phyloP scores from a whole-genome alignment of 495 filamentous ascomycete genomes.

The Lophiostoma macrostomum region DNA sequence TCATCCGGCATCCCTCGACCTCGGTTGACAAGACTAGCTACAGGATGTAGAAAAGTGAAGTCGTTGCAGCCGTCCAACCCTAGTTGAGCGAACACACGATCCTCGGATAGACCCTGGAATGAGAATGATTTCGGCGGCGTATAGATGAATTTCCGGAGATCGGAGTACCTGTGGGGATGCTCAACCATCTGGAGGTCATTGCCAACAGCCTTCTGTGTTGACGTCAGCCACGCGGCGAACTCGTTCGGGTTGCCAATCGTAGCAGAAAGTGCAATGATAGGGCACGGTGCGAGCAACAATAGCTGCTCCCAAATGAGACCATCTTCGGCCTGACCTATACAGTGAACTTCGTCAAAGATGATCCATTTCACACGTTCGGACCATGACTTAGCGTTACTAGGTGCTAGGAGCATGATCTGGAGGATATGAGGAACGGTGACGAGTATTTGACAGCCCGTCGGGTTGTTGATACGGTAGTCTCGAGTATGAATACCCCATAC shows the following conservation, averaged over 20 bases:
- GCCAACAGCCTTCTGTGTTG: slow-evolving; percentile 56
- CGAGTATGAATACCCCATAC: slow-evolving; percentile 79
- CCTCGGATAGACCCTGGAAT: slow-evolving; percentile 56
- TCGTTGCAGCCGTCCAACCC: slow-evolving; percentile 52
- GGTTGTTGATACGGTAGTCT: slow-evolving; percentile 68
- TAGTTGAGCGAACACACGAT: slow-evolving; percentile 41
- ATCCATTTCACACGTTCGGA: slow-evolving; percentile 64
- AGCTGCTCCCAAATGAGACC: slow-evolving; percentile 81
- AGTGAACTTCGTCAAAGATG: slow-evolving; percentile 85
- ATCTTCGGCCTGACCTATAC: slow-evolving; percentile 72
- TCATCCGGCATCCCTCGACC: slow-evolving; percentile 61
- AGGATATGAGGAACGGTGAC: slow-evolving; percentile 76
- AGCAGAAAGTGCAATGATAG: slow-evolving; percentile 75
- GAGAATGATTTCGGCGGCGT: slow-evolving; percentile 48
- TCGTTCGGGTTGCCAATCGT: slow-evolving; percentile 73
- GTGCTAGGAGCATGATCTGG: slow-evolving; percentile 72
- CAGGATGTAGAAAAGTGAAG: slow-evolving; percentile 66
- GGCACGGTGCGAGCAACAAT: slow-evolving; percentile 68
- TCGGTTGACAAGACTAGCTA: slow-evolving; percentile 58
- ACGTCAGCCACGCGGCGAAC: slow-evolving; percentile 64
- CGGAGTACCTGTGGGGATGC: slow-evolving; percentile 66
- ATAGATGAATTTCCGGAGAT: slow-evolving; percentile 69
- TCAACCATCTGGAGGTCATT: slow-evolving; percentile 62
- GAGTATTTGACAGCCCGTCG: slow-evolving; percentile 67
- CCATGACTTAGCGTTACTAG: slow-evolving; percentile 66